Evolutionary conservation across 768 basidiomycete species (phyloP), one percentile per base, ranked within the genome.

Genomic region (Chalciporus piperatus): DNA sequence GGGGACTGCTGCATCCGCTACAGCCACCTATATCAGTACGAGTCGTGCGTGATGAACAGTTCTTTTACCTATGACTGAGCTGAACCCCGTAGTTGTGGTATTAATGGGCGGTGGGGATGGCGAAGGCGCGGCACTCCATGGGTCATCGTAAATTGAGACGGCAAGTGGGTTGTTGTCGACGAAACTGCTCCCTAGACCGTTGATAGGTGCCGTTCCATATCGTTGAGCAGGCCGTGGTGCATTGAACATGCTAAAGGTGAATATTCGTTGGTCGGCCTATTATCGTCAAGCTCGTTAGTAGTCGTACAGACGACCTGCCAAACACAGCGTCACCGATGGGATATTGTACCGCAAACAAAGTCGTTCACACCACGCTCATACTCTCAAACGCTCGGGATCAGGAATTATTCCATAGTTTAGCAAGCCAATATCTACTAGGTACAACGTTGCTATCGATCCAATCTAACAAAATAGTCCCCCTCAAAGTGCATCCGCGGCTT

Each of bases 1-100:
- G 22, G 93, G 93, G 12, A 92, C 84, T 20, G 83, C 85, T 39
- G 89, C 90, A 68, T 89, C 85, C 51, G 82, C 90, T 92, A 63
- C 22, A 54, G 35, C 48, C 45, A 44, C 44, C 44, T 28, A 35
- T 30, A 10, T 68, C 20, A 63, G 51, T 30, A 49, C 43, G 16
- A 25, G 32, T 27, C 39, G 7, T 35, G 20, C 13, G 41, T 4
- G 12, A n/a, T 35, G 20, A 25, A 22, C 33, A 30, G 3, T 9
- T 16, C 1, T 13, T 39, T 55, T 59, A 85, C 87, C 85, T 64
- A 89, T 88, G 9, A 89, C 85, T 41, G 84, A 79, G 61, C 76
- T 81, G 65, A 88, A 85, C 25, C 80, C 74, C 46, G 79, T 76
- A 22, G 78, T 66, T 37, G 72, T 66, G 23, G 76, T 72, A 41